Conservation (phyloP, 345 rosid genomes). For the Mangifera indica region DNA sequence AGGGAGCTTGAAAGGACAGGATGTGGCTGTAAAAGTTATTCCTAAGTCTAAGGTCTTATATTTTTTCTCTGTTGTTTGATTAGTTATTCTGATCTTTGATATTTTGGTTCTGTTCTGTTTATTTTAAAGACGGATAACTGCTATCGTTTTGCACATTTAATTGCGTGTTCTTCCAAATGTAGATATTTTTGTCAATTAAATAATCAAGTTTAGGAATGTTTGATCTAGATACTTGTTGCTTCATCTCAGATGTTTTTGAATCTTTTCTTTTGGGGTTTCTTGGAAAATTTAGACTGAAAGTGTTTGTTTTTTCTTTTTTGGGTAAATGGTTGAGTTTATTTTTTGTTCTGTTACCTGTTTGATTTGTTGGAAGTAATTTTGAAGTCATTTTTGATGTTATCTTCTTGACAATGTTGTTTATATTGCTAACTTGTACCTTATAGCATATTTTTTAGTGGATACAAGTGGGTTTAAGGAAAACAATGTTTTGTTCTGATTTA, state of each 20-base stretch:
- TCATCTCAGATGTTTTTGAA: not conserved
- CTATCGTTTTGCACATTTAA: constrained; percentile 1
- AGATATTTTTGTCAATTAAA: not conserved
- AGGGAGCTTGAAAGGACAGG: constrained; percentile 82
- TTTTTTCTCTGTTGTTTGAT: constrained; percentile 3
- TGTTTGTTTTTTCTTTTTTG: not conserved
- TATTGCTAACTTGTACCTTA: not conserved
- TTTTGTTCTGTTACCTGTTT: not conserved
- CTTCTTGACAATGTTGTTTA: not conserved
- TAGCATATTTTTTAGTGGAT: no score
- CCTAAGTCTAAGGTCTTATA: constrained; percentile 79
- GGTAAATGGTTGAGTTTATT: not conserved
- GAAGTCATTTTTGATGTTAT: not conserved
- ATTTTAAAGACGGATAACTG: not conserved
- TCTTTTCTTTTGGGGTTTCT: not conserved
- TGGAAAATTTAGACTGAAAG: not conserved
- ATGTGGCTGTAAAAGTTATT: constrained; percentile 90
- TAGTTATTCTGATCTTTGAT: not conserved
- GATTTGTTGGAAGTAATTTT: not conserved
- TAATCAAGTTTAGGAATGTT: not conserved
- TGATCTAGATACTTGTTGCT: not conserved
- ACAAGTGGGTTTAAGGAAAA: not conserved
- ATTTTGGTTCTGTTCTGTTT: not conserved
- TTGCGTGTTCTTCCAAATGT: not conserved
- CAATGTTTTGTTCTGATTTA: not conserved